These are phyloP conservation scores for Syzygium oleosum DNA, from an alignment of 345 rosid species.

Conservation along the genomic window DNA sequence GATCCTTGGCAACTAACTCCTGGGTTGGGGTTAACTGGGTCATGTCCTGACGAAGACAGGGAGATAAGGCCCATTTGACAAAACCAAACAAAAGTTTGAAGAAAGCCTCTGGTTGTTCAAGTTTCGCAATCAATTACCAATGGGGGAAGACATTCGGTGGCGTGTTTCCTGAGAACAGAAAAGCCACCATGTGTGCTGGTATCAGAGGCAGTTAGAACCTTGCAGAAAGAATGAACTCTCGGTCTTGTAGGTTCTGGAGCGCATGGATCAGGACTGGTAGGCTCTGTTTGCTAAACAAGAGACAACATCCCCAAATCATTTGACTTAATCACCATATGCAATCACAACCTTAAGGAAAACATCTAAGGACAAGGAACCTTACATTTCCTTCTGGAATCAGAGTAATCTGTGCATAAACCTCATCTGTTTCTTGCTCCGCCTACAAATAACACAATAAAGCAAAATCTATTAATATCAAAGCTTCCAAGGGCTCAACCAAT, in stretches of 20 bases:
- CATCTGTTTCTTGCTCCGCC: constrained; percentile 98
- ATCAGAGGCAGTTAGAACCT: constrained; percentile 92
- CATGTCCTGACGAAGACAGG: constrained; percentile 56
- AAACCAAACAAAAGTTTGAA: background rate
- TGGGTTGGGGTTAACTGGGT: constrained; percentile 81
- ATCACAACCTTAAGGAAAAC: background rate
- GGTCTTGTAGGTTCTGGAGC: constrained; percentile 34
- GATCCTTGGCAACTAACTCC: constrained; percentile 87
- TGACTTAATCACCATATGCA: background rate
- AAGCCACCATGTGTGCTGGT: constrained; percentile 99
- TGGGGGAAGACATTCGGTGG: constrained; percentile 87
- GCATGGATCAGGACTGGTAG: constrained; percentile 38
- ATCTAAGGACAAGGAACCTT: constrained; percentile 11
- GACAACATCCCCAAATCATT: background rate
- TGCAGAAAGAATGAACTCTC: constrained; percentile 64
- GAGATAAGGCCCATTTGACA: background rate
- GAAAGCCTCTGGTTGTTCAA: background rate
- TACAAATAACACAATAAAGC: constrained; percentile 12
- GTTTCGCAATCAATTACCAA: constrained; percentile 35
- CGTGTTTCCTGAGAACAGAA: constrained; percentile 86
- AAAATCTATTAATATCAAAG: background rate
- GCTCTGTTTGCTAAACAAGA: constrained; percentile 44
- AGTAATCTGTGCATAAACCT: constrained; percentile 90
- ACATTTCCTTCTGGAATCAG: constrained; percentile 60
- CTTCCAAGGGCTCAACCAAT: background rate